Base-by-base conservation (phyloP, 805 yeast species). In the Suhomyces emberorum region DNA sequence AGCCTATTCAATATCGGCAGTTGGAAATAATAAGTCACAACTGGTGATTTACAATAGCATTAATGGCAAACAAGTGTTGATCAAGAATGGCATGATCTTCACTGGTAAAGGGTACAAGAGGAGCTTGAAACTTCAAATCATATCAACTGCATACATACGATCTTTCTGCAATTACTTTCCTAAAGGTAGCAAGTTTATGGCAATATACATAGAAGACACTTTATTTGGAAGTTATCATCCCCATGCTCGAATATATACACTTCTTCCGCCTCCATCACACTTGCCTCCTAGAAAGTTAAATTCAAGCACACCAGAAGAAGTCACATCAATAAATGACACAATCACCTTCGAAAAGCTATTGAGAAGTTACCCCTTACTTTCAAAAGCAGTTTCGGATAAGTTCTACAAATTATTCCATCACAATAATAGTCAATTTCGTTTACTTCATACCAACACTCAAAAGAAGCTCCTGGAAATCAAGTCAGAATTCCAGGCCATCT, bases 141-240 rank as follows among this genome's bases (percentile, higher is more conserved):
- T 64, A 2, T 54, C 63, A 4, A 67, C 74, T 23, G 72, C 66
- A 23, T 65, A 80, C 25, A 17, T 29, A 3, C 32, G 32, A 12
- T 72, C 77, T 12, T 81, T 79, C 49, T 72, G 79, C 37, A 76
- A 74, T 30, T 81, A 79, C 55, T 68, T 82, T 30, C 77, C 80
- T 6, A 69, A 70, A 32, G 81, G 81, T 0, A 61, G 75, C 30
- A 59, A 63, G 38, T 78, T 81, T 51, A 70, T 81, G 55, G 42
- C 84, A 2, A 63, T 83, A 30, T 67, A 70, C 42, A 72, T 86
- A 5, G 81, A 79, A 30, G 70, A 65, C 31, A 75, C 88, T 2
- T 46, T 83, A 28, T 47, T 68, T 4, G 83, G 84, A 0, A 57
- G 63, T 19, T 30, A 16, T 15, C 8, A n/a, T 11, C 25, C 8